Evolutionary conservation across 805 yeast species (phyloP), one percentile per base, ranked within the genome.

Genomic region (Pichia sporocuriosa): DNA sequence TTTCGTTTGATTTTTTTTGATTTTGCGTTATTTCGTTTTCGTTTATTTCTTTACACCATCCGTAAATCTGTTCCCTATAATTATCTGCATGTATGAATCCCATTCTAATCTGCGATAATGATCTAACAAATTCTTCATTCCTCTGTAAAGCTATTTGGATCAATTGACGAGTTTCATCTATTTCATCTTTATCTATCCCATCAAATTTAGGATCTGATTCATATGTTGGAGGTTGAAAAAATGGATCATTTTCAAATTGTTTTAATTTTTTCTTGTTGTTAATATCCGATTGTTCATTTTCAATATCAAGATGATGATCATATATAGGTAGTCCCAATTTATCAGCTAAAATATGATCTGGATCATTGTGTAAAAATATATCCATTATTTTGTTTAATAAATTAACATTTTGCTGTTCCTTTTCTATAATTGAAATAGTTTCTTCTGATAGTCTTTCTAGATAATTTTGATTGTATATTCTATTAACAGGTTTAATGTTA

Each of bases 1-100:
- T 29, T 9, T 12, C 10, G 7, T 29, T 13, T 22, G 29, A 17
- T 17, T 41, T 19, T 11, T 45, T 24, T 22, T 32, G 26, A 23
- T 17, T 22, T 11, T 24, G 2, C 20, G 9, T 24, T 10, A 26
- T 16, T 33, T 55, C 56, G 19, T 75, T 75, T 11, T 80, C 94
- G 47, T 81, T 70, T 75, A 84, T 83, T 56, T 89, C 96, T 53
- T 75, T 75, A 42, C 93, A 84, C 97, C 97, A 90, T 50, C 76
- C 73, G 48, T 70, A 73, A 35, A 93, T 73, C 49, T 79, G 76
- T 34, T 73, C 73, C 51, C 85, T 80, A 50, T 84, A 70, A 46
- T 90, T 67, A 51, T 84, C 85, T 0, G 96, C 90, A 53, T 84
- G 74, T 27, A 84, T 77, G 22, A 90, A 65, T 1, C 88, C 94